Conservation (phyloP, 1,284 basidiomycete genomes). For the Amylostereum areolatum region DNA sequence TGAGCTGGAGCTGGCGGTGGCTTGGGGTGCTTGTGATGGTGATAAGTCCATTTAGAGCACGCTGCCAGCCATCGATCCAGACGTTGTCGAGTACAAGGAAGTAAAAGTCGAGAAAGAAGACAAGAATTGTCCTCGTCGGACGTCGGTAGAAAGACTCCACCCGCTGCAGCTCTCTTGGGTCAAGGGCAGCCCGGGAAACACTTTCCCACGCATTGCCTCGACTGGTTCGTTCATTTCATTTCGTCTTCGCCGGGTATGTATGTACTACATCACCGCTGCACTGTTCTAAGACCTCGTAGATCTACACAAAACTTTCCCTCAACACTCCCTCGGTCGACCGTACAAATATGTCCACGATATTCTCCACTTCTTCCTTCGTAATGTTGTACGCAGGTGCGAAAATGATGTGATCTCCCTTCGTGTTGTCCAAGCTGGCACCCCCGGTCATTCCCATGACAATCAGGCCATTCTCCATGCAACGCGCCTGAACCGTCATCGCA, state of each 20-base stretch:
- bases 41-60: conserved; percentile 82
- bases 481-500: conserved; percentile 59
- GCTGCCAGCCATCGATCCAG: conserved; percentile 73
- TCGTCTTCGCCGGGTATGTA: too few relatives aligned
- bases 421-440: conserved; percentile 62
- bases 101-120: conserved; percentile 1
- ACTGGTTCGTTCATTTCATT: too few relatives aligned
- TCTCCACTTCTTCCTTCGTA: conserved; percentile 57
- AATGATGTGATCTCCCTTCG: conserved; percentile 63
- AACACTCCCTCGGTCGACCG: conserved; percentile 59
- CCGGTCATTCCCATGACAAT: conserved; percentile 70
- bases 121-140: not conserved
- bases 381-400: conserved; percentile 74
- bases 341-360: conserved; percentile 58
- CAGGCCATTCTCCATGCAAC: conserved; percentile 56
- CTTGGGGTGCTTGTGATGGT: conserved; percentile 62
- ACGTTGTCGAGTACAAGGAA: conserved; percentile 6
- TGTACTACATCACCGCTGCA: too few relatives aligned
- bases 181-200: too few relatives aligned
- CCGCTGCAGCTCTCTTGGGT: too few relatives aligned
- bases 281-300: too few relatives aligned
- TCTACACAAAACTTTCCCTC: conserved; percentile 10
- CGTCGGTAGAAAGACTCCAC: not conserved
- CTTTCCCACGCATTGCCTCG: too few relatives aligned
- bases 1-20: conserved; percentile 55